Conservation (phyloP, 768 basidiomycete species). For the Hygrocybe coccinea region DNA sequence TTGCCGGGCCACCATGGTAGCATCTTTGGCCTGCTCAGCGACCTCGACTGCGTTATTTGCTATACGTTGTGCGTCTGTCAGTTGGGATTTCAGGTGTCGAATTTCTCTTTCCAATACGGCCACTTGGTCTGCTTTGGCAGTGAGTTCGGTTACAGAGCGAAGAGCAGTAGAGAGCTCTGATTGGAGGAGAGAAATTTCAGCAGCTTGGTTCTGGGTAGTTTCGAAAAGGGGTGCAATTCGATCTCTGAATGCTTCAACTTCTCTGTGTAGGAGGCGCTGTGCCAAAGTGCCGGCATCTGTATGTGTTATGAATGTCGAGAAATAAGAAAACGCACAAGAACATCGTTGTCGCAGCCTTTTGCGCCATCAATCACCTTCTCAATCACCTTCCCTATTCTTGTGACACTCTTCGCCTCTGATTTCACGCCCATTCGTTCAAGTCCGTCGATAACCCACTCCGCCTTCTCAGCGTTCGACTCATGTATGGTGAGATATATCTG, state of each 20-base stretch:
- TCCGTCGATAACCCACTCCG: neutral
- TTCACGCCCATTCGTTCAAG: neutral
- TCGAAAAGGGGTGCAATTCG: neutral
- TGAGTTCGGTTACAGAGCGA: neutral
- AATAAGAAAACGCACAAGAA: neutral
- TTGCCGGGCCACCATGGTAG: neutral
- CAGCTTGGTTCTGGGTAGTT: neutral
- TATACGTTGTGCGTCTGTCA: neutral
- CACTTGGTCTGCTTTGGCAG: neutral
- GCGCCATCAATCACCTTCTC: neutral
- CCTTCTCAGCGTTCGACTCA: neutral
- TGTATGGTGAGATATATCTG: neutral
- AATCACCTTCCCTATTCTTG: neutral
- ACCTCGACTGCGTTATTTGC: neutral
- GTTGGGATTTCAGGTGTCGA: neutral
- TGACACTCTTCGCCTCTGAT: neutral
- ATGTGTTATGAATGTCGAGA: neutral
- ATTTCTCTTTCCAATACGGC: neutral
- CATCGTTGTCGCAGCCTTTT: neutral
- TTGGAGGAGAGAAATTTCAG: neutral
- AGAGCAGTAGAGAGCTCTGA: neutral
- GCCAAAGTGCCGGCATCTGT: neutral
- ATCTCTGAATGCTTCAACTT: neutral
- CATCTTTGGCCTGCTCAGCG: neutral
- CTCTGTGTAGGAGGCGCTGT: neutral